phyloP scores from a whole-genome alignment of 306 rosid species.

The Vigna angularis region DNA sequence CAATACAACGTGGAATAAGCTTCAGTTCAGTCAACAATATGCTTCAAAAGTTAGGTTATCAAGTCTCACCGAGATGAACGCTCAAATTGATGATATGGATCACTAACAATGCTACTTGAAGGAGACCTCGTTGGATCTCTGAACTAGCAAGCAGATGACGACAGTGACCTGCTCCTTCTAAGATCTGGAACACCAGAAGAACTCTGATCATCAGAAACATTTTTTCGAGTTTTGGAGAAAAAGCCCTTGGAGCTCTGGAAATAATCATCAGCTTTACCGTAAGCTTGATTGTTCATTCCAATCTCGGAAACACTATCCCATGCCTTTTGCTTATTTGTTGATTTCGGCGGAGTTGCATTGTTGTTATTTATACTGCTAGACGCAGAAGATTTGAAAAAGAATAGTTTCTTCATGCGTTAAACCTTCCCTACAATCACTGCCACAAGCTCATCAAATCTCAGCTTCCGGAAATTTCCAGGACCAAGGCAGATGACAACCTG shows the following conservation, averaged over 20 bases:
- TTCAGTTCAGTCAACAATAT: conserved; percentile 34
- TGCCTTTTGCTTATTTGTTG: conserved; percentile 54
- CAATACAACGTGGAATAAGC: conserved; percentile 12
- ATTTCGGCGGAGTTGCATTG: conserved; percentile 53
- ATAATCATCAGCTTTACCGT: conserved; percentile 51
- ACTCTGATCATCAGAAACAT: conserved; percentile 56
- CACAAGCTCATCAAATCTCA: conserved; percentile 48
- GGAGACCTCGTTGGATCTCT: conserved; percentile 76
- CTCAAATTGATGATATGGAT: conserved; percentile 59
- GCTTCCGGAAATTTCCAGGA: conserved; percentile 28
- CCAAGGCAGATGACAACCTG: conserved; percentile 50
- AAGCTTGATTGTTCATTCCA: conserved; percentile 50
- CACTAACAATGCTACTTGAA: conserved; percentile 58
- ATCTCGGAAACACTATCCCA: conserved; percentile 65
- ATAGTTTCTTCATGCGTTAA: conserved; percentile 79
- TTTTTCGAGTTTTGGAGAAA: conserved; percentile 67
- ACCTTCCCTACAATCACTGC: conserved; percentile 42
- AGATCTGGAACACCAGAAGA: conserved; percentile 63
- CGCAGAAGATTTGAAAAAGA: conserved; percentile 80
- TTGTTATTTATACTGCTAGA: conserved; percentile 64
- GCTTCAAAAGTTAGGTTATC: conserved; percentile 27
- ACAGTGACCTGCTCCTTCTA: conserved; percentile 87
- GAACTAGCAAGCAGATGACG: conserved; percentile 71
- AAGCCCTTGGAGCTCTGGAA: conserved; percentile 56
- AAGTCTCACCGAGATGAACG: conserved; percentile 75